Evolutionary conservation across 2,329 filamentous ascomycete genomes (phyloP).

Genomic region (Alternaria arbusti): DNA sequence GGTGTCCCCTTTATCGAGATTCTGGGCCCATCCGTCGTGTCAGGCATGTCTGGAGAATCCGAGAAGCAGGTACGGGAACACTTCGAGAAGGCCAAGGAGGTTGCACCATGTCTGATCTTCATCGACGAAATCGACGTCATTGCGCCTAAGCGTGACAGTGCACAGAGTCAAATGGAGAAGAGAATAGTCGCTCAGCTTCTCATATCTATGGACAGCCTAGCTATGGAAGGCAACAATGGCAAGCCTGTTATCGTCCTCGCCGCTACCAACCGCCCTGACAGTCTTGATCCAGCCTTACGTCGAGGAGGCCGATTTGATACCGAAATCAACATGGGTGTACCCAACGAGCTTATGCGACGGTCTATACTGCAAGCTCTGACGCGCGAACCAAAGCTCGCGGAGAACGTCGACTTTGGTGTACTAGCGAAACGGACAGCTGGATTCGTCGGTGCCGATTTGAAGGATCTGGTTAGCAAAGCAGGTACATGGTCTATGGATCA

Average conservation of each 20-base stretch:
- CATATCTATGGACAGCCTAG: conserved; percentile 82
- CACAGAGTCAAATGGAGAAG: conserved; percentile 88
- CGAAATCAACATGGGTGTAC: conserved; percentile 87
- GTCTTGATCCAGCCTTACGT: conserved; percentile 78
- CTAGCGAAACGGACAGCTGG: conserved; percentile 87
- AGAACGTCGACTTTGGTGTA: conserved; percentile 73
- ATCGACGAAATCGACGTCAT: conserved; percentile 94
- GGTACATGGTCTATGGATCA: conserved; percentile 69
- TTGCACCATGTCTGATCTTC: conserved; percentile 89
- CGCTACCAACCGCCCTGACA: conserved; percentile 87
- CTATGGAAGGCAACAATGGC: conserved; percentile 71
- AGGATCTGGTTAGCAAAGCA: conserved; percentile 71
- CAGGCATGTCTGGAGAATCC: conserved; percentile 87
- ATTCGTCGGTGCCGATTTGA: conserved; percentile 89
- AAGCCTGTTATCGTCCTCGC: conserved; percentile 89
- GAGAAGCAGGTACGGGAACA: conserved; percentile 85
- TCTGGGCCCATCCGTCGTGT: conserved; percentile 81
- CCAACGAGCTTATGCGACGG: conserved; percentile 77
- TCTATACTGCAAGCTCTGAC: conserved; percentile 79
- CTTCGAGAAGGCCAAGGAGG: conserved; percentile 84
- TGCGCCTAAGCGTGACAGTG: conserved; percentile 81
- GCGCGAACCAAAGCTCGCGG: conserved; percentile 66
- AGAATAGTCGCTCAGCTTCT: conserved; percentile 83
- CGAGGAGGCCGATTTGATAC: conserved; percentile 79
- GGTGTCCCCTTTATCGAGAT: conserved; percentile 81